These are phyloP conservation scores for Arthrobotrys iridis DNA, from an alignment of 2,329 filamentous ascomycete genomes.

Conservation along the genomic window DNA sequence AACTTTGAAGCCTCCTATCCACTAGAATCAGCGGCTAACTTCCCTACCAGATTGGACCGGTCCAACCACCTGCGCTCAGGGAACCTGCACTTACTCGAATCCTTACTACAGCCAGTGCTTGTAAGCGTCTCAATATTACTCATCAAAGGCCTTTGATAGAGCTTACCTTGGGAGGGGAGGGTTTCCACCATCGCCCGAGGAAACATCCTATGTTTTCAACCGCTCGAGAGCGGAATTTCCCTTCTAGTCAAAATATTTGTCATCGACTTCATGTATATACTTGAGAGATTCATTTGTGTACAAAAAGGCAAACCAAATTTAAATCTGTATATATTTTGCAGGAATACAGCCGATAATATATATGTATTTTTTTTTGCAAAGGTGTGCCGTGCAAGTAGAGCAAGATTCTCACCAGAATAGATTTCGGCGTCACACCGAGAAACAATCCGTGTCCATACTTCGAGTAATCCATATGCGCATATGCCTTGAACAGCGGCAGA, in stretches of 20 bases:
- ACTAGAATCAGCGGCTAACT: no score
- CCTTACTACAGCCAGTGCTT: constrained; percentile 59
- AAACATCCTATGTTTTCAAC: not conserved
- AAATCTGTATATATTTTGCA: constrained; percentile 13
- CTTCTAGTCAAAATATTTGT: not conserved
- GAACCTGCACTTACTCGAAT: constrained; percentile 58
- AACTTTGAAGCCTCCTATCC: no score
- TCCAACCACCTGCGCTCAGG: constrained; percentile 58
- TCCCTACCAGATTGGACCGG: constrained; percentile 57
- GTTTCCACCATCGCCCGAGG: not conserved
- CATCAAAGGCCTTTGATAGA: not conserved
- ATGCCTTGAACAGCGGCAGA: no score
- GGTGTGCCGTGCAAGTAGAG: no score
- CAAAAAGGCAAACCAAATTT: not conserved
- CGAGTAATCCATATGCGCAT: no score
- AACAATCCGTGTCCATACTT: no score
- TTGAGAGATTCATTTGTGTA: not conserved
- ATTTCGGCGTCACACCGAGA: no score
- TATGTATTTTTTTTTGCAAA: no score
- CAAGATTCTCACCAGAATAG: no score
- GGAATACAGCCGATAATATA: not conserved
- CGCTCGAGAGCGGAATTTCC: not conserved
- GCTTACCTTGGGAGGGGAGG: not conserved
- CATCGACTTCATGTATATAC: constrained; percentile 5
- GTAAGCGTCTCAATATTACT: not conserved